A percentile compares a stretch with the other conserved stretches of the same genome.
Evolutionary conservation across 208 protist genomes (phyloP).

Genomic region (Trypanosomatidae sp.): DNA sequence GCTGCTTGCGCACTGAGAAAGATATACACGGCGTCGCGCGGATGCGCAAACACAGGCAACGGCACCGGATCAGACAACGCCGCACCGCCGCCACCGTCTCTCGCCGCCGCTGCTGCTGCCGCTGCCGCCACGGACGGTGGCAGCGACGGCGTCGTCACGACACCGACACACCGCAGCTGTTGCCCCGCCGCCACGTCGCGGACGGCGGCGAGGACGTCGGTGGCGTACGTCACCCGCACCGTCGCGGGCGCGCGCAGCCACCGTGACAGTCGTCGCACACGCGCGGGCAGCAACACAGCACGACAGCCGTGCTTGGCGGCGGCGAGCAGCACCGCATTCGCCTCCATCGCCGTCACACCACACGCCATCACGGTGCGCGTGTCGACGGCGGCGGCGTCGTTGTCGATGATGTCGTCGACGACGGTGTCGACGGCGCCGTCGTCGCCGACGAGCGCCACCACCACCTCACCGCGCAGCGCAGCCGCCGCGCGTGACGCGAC

Average conservation of each 20-base stretch:
- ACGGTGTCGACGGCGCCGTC: background rate
- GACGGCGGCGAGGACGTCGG: slow-evolving; percentile 28
- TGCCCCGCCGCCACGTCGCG: slow-evolving; percentile 18
- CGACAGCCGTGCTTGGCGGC: slow-evolving; percentile 43
- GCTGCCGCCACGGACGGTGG: no score
- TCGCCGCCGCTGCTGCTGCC: no score
- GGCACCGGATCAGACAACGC: slow-evolving; percentile 12
- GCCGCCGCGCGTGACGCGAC: no score
- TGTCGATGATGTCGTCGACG: slow-evolving; percentile 1
- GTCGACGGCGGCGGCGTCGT: slow-evolving; percentile 8
- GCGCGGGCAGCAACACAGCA: slow-evolving; percentile 31
- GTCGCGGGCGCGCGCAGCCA: slow-evolving; percentile 24
- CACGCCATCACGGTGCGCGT: slow-evolving; percentile 17
- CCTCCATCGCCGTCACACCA: slow-evolving; percentile 24
- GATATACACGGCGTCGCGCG: slow-evolving; percentile 39
- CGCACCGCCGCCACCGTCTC: no score
- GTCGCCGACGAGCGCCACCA: background rate
- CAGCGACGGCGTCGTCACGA: no score
- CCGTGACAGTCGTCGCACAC: slow-evolving; percentile 6
- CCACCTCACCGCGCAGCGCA: background rate
- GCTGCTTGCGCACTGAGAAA: no score
- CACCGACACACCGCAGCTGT: slow-evolving; percentile 25
- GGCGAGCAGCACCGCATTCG: slow-evolving; percentile 41
- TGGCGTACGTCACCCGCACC: slow-evolving; percentile 21
- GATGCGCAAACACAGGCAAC: slow-evolving; percentile 33